Percentiles rank a stretch among this genome's conserved stretches.
phyloP scores from a whole-genome alignment of 2,329 filamentous ascomycete species.

The Neocucurbitaria cava region DNA sequence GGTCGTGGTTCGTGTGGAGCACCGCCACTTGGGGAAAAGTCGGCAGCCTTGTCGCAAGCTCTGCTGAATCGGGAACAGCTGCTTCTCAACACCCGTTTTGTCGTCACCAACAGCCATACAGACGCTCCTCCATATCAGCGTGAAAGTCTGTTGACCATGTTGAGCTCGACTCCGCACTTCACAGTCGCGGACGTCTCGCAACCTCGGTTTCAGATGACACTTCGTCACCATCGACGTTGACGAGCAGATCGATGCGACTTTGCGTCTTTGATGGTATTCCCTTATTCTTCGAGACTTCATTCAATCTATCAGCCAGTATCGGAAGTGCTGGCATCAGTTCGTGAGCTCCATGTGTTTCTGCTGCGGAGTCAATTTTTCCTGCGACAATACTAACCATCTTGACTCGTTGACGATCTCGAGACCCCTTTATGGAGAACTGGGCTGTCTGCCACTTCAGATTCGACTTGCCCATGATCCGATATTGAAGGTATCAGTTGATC shows the following conservation, averaged over 20 bases:
- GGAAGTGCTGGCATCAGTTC: too few species aligned
- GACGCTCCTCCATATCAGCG: slow-evolving; percentile 13
- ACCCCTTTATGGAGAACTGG: too few species aligned
- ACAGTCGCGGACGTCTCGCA: not conserved
- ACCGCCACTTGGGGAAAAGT: slow-evolving; percentile 5
- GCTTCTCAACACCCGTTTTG: slow-evolving; percentile 31
- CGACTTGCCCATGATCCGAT: not conserved
- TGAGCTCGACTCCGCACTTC: not conserved
- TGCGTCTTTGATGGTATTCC: not conserved
- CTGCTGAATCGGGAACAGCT: slow-evolving; percentile 19
- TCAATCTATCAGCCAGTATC: too few species aligned
- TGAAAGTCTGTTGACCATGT: not conserved
- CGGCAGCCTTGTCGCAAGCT: slow-evolving; percentile 16
- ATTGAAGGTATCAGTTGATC: not conserved
- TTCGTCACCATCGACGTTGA: not conserved
- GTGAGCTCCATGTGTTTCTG: too few species aligned
- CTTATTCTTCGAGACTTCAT: not conserved
- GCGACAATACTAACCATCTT: too few species aligned
- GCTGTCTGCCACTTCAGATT: too few species aligned
- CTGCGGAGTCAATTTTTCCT: too few species aligned
- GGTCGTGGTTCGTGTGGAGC: not conserved
- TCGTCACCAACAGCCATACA: slow-evolving; percentile 20
- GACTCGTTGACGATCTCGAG: too few species aligned
- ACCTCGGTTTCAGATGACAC: slow-evolving; percentile 17
- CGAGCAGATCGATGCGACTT: not conserved